Conservation (phyloP, 306 rosid genomes). For the Alnus glutinosa region DNA sequence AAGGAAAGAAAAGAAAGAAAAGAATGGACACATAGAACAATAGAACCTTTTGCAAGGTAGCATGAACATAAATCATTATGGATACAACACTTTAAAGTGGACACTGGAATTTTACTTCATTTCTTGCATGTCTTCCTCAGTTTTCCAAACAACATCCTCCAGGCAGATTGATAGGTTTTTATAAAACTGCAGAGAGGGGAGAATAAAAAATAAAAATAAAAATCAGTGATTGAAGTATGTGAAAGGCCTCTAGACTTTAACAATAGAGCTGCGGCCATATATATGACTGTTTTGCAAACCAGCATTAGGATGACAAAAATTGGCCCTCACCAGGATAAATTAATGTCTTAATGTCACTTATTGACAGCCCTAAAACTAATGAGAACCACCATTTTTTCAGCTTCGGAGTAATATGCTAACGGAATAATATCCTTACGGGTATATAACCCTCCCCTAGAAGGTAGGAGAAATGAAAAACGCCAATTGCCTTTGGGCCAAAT, state of each 20-base stretch:
- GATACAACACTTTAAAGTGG: slow-evolving; percentile 24
- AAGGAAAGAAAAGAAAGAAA: neutral
- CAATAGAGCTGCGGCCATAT: neutral
- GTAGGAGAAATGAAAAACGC: neutral
- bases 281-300: neutral
- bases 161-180: slow-evolving; percentile 75
- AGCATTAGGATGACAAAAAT: neutral
- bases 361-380: neutral
- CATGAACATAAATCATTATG: slow-evolving; percentile 2
- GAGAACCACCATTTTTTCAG: neutral
- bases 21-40: slow-evolving; percentile 18
- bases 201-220: neutral
- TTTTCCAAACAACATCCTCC: slow-evolving; percentile 94
- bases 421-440: neutral
- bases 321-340: neutral
- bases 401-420: neutral
- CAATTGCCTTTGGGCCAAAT: no score
- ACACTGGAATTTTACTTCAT: slow-evolving; percentile 37
- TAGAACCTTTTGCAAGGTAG: slow-evolving; percentile 8
- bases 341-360: neutral
- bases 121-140: slow-evolving; percentile 77
- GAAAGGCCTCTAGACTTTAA: neutral
- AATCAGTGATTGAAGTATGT: neutral
- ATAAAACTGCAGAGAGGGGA: slow-evolving; percentile 66
- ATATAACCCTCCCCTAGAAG: neutral